Base-by-base conservation (phyloP, 495 filamentous ascomycete species). In the Sphaerosporella brunnea region DNA sequence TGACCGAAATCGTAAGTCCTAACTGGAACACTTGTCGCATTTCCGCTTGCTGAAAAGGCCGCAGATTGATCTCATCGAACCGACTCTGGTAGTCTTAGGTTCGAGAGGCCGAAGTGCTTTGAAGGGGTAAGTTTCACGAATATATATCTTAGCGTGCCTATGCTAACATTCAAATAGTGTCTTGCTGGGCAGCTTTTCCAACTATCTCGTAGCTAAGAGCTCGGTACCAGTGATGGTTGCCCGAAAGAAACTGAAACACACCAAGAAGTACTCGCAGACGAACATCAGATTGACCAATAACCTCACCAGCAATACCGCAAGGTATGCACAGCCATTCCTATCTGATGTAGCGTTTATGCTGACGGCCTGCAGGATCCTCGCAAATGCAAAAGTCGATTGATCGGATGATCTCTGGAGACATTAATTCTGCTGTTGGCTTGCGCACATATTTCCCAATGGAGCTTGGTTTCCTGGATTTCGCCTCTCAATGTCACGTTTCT, bases 201-300 rank as follows among this genome's bases (percentile, higher is more conserved):
- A 94, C 60, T 97, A 97, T 60, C 72, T 97, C 9, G 84, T 97
- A 21, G 87, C 83, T 36, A 94, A 95, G 65, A 87, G 81, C 43
- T 92, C 83, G 4, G 85, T 93, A n/a, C 90, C 90, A 0, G 85
- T 92, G 23, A 92, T 93, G 85, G 82, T 92, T 16, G 85, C 84
- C 2, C 72, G 84, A 21, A 86, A 83, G 67, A 78, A 79, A 49
- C 66, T 86, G 43, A 73, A 79, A 42, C 81, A 83, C 56, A 75
- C 83, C 56, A 73, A 70, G 51, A 83, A 85, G 58, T 78, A 75
- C 53, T 61, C 65, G 36, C 65, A 64, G 35, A 66, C 63, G 3
- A 70, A 68, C 37, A 56, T 73, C 38, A 69, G 71, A 23, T 61
- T 74, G 2, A 66, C 71, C 7, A 78, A 78, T 56, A 76, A 77